Percentiles rank a stretch among this genome's conserved stretches.
phyloP scores from a whole-genome alignment of 768 basidiomycete genomes.

The Leccinum uliginosum region DNA sequence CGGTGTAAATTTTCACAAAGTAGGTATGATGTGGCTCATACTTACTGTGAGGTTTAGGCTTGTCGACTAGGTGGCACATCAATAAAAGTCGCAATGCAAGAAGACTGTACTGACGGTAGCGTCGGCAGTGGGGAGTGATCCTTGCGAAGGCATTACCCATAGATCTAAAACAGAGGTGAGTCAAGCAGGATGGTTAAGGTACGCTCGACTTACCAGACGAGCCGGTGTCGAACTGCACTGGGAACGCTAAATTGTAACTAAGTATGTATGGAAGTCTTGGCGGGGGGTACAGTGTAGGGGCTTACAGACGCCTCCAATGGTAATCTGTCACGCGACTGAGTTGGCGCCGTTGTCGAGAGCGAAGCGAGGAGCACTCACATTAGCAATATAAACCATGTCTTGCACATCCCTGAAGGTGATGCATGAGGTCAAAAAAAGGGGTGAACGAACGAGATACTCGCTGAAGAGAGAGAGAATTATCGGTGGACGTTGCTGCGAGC shows the following conservation, averaged over 20 bases:
- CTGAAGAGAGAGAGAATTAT: slow-evolving; percentile 22
- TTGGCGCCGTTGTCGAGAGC: neutral
- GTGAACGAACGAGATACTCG: slow-evolving; percentile 9
- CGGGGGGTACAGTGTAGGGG: neutral
- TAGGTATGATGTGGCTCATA: neutral
- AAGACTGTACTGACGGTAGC: slow-evolving; percentile 41
- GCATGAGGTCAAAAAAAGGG: slow-evolving; percentile 9
- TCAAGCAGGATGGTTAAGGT: neutral
- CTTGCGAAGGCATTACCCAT: slow-evolving; percentile 53
- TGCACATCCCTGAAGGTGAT: slow-evolving; percentile 51
- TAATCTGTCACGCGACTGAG: slow-evolving; percentile 44
- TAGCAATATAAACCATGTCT: slow-evolving; percentile 75
- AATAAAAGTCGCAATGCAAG: neutral
- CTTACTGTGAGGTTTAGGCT: slow-evolving; percentile 62
- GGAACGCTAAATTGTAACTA: slow-evolving; percentile 45
- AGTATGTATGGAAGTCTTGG: neutral
- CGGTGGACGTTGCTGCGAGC: slow-evolving; percentile 6
- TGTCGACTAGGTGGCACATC: slow-evolving; percentile 31
- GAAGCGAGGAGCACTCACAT: slow-evolving; percentile 45
- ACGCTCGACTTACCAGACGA: slow-evolving; percentile 36
- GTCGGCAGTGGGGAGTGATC: slow-evolving; percentile 45
- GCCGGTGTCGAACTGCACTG: slow-evolving; percentile 80
- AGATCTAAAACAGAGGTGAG: slow-evolving; percentile 45
- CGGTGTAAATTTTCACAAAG: neutral
- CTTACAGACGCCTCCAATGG: slow-evolving; percentile 59